Evolutionary conservation across 2,329 filamentous ascomycete species (phyloP).

Genomic region (Neofusicoccum sp.): DNA sequence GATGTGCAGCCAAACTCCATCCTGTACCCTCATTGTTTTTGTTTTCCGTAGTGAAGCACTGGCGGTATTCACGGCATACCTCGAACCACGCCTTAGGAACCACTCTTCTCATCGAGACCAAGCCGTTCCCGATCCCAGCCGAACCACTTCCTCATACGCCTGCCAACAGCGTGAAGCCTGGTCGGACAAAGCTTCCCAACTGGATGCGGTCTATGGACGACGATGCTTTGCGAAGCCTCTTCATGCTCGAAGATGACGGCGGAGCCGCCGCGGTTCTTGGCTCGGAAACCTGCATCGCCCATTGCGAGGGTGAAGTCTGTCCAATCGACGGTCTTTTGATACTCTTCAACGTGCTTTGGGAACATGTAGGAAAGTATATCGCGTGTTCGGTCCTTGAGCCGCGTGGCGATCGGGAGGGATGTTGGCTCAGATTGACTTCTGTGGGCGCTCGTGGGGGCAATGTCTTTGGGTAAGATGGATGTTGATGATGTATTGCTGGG

Average conservation of each 20-base stretch:
- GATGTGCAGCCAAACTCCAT: too few species aligned
- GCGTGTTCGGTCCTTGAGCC: slow-evolving; percentile 14
- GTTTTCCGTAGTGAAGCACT: too few species aligned
- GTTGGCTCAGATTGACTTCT: too few species aligned
- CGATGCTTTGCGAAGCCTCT: slow-evolving; percentile 20
- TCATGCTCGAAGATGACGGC: slow-evolving; percentile 23
- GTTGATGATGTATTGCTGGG: too few species aligned
- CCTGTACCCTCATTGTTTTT: too few species aligned
- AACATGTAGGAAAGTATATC: slow-evolving; percentile 21
- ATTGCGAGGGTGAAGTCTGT: slow-evolving; percentile 22
- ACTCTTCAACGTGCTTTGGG: slow-evolving; percentile 19
- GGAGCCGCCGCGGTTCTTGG: slow-evolving; percentile 21
- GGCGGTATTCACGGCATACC: too few species aligned
- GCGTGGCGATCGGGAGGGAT: not conserved
- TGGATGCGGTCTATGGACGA: slow-evolving; percentile 32
- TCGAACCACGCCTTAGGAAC: too few species aligned
- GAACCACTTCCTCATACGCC: slow-evolving; percentile 30
- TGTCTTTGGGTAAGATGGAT: too few species aligned
- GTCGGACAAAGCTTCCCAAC: slow-evolving; percentile 26
- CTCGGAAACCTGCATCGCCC: slow-evolving; percentile 22
- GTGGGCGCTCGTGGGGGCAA: too few species aligned
- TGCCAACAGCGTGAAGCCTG: slow-evolving; percentile 29
- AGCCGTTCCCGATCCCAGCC: not conserved
- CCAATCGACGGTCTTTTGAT: slow-evolving; percentile 19
- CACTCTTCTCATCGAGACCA: not conserved